phyloP scores from a whole-genome alignment of 345 rosid species.

The Brassica juncea region DNA sequence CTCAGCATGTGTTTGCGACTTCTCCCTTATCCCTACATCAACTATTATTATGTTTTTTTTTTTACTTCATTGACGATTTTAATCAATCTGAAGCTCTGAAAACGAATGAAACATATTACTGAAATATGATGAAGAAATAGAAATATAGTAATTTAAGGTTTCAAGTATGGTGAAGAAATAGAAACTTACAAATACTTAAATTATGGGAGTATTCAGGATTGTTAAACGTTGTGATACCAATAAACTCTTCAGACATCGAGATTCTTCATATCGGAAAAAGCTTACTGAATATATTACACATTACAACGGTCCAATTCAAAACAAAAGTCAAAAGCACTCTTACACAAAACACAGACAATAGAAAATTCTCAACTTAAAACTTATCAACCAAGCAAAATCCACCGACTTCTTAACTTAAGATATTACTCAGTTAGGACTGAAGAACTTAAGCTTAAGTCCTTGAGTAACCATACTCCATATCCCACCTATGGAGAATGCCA shows the following conservation, averaged over 20 bases:
- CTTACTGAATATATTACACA: neutral
- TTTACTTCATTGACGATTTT: neutral
- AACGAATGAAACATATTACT: neutral
- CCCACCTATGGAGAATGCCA: neutral
- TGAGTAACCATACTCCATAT: neutral
- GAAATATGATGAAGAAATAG: neutral
- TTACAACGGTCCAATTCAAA: neutral
- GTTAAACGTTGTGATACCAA: neutral
- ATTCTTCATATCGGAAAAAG: neutral
- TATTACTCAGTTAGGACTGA: neutral
- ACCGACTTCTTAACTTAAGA: neutral
- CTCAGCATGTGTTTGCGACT: slow-evolving; percentile 39
- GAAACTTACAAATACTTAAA: no score
- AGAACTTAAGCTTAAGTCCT: neutral
- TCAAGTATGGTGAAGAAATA: no score
- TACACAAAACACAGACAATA: neutral
- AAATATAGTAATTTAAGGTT: no score
- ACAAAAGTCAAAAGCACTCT: neutral
- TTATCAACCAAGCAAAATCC: neutral
- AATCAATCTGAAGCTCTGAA: neutral
- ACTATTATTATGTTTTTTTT: slow-evolving; percentile 22
- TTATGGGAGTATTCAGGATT: neutral
- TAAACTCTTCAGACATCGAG: neutral
- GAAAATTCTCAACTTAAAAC: neutral
- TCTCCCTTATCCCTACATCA: slow-evolving; percentile 33